These are phyloP conservation scores for Verticillium isaacii DNA, from an alignment of 2,329 filamentous ascomycete genomes.

Conservation along the genomic window DNA sequence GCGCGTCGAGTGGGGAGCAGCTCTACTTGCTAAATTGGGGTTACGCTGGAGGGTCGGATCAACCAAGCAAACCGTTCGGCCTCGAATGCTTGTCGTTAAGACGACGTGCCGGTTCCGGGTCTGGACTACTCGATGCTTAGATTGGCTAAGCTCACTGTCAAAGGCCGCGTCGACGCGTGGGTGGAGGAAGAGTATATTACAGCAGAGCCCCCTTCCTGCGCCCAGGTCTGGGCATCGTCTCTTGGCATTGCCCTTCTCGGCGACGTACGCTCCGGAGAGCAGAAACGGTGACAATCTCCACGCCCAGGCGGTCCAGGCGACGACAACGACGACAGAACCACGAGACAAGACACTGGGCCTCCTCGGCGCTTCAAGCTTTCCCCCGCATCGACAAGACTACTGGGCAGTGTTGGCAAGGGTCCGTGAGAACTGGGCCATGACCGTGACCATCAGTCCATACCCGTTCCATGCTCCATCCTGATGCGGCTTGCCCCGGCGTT, in stretches of 20 bases:
- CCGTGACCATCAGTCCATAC: background rate
- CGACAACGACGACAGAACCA: background rate
- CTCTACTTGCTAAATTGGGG: background rate
- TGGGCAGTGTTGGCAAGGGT: background rate
- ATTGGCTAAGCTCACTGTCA: background rate
- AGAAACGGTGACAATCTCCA: background rate
- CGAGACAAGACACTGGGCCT: background rate
- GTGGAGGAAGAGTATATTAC: background rate
- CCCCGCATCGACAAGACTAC: background rate
- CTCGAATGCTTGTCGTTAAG: background rate
- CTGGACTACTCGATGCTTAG: constrained; percentile 1
- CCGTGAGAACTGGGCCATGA: background rate
- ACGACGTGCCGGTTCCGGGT: background rate
- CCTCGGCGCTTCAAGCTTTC: background rate
- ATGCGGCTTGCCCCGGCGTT: background rate
- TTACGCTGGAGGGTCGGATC: background rate
- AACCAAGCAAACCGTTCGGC: background rate
- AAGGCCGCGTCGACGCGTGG: background rate
- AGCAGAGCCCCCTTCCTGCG: background rate
- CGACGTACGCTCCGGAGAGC: background rate
- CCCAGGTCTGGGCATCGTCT: background rate
- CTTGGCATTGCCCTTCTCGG: background rate
- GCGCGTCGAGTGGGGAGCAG: background rate
- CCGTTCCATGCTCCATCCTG: background rate
- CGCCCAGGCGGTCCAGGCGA: background rate